Evolutionary conservation across 257 asterid species (phyloP), one percentile per base, ranked within the genome.

Genomic region (Solanum sparsipilum): DNA sequence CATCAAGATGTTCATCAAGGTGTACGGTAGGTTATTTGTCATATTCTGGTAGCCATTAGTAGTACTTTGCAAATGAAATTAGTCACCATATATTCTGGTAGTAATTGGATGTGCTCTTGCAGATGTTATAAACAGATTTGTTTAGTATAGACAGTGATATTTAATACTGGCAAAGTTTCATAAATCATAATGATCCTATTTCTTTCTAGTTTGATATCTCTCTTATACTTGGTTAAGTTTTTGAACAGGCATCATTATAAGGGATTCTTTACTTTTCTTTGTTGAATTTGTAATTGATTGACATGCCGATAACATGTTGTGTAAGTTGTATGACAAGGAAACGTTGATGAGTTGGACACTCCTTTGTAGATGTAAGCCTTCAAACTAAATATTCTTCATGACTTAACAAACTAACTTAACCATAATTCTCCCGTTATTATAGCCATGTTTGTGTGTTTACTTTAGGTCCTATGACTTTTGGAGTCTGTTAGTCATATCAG

Each of bases 1-100:
- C 98, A 94, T 88, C 52, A 92, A 36, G 95, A 93, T 60, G 93
- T 93, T 73, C 88, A 90, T 87, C 93, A 67, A 88, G 99, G 98
- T 75, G 99, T 97, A 52, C 88, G 96, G 99, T 93, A 84, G 89
- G 94, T 89, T 38, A 87, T 78, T 83, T 52, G 29, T 46, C 39
- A 58, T 39, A 48, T 67, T 46, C 35, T 21, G 23, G 86, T 72
- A 31, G 72, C 82, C 73, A 29, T 9, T 88, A n/a, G 1, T 25
- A 56, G 32, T 79, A 29, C 25, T 34, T 79, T 60, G 84, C 34
- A 48, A 39, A 21, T 36, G 86, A 87, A 79, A 60, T 52, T 18
- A 38, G 39, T 73, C 78, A 73, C 25, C 20, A 29, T 44, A 27
- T 41, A 27, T 81, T 46, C 41, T 81, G 85, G 29, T 48, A 29